phyloP scores from a whole-genome alignment of 2,329 filamentous ascomycete species.

The Pestalotiopsis sp. region DNA sequence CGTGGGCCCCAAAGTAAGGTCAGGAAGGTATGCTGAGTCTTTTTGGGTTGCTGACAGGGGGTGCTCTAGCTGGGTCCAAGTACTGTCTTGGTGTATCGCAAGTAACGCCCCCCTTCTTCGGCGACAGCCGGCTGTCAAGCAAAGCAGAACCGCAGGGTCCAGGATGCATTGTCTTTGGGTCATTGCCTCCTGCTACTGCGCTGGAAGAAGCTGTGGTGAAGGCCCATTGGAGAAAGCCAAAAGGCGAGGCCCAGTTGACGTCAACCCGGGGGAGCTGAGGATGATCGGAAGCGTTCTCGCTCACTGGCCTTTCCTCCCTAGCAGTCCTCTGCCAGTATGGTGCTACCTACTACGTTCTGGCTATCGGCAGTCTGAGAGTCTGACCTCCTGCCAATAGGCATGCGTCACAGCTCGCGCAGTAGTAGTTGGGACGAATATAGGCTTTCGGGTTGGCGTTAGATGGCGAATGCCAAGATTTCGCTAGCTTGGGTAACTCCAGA shows the following conservation, averaged over 20 bases:
- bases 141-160: background rate
- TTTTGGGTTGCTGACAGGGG: conserved; percentile 26
- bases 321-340: background rate
- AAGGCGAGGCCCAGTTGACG: background rate
- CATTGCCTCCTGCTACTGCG: background rate
- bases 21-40: conserved; percentile 3
- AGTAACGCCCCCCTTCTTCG: background rate
- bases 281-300: conserved; percentile 2
- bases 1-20: conserved; percentile 16
- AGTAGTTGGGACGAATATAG: conserved; percentile 2
- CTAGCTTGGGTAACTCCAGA: conserved; percentile 1
- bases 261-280: background rate
- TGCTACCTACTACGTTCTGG: background rate
- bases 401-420: background rate
- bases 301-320: background rate
- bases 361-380: background rate
- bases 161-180: background rate
- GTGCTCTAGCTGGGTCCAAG: conserved; percentile 21
- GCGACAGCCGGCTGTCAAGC: background rate
- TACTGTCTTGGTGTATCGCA: background rate
- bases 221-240: background rate
- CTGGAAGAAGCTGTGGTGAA: background rate
- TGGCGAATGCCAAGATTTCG: conserved; percentile 3
- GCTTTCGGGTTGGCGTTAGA: conserved; percentile 5
- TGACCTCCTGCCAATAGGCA: background rate